Conservation (phyloP, 345 rosid species). For the Clausena lansium region DNA sequence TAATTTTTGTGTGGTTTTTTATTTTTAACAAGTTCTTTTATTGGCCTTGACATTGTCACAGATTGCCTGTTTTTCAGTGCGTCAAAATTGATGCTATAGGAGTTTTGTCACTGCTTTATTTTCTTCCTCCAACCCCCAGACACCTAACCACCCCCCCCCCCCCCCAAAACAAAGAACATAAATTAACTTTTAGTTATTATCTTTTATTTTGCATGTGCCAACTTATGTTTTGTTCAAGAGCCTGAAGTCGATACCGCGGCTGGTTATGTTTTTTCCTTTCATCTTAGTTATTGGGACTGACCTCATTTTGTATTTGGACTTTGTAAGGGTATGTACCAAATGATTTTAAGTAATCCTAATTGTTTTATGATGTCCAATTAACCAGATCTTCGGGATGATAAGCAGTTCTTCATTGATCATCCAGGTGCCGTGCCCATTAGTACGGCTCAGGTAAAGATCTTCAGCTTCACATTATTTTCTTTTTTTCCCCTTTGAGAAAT, state of each 20-base stretch:
- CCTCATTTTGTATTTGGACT: background rate
- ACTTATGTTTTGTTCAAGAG: background rate
- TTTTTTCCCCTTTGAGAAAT: background rate
- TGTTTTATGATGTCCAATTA: slow-evolving; percentile 26
- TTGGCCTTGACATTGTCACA: background rate
- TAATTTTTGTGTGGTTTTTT: too few species aligned
- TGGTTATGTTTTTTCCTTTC: background rate
- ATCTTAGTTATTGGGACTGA: background rate
- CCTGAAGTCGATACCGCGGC: background rate
- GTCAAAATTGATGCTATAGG: background rate
- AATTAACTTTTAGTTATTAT: too few species aligned
- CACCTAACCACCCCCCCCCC: too few species aligned
- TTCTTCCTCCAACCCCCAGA: too few species aligned
- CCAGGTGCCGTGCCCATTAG: slow-evolving; percentile 91
- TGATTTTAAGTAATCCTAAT: slow-evolving; percentile 9
- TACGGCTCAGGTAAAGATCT: slow-evolving; percentile 60
- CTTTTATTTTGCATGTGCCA: background rate
- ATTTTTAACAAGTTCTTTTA: background rate
- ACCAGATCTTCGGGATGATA: slow-evolving; percentile 89
- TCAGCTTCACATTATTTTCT: background rate
- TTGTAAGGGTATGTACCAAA: background rate
- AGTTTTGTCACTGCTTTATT: background rate
- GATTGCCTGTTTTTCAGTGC: too few species aligned
- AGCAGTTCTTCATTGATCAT: slow-evolving; percentile 83
- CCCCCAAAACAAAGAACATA: too few species aligned